Evolutionary conservation across 805 yeast species (phyloP), one percentile per base, ranked within the genome.

Genomic region (Saccharomyces kudriavzevii): DNA sequence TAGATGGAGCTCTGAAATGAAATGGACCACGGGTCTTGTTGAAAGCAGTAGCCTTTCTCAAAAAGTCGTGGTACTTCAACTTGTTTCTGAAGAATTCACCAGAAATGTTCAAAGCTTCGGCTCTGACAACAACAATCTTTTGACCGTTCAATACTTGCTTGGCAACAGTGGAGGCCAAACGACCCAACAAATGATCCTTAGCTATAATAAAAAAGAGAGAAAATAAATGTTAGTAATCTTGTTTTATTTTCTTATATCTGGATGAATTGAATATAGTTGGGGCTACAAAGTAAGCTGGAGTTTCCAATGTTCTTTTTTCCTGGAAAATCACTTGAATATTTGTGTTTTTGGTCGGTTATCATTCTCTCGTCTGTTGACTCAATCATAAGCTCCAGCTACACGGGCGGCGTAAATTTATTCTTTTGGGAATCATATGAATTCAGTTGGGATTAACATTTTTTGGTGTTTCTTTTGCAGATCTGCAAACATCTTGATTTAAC

Each of bases 1-100:
- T 90, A 63, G 98, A 91, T 78, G 99, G 99, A 63, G 99, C 99
- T 82, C 98, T 94, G 96, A 94, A 94, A 79, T 94, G 99, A 97
- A 92, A 94, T 74, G 98, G 98, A 83, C 99, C 99, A 78, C 90
- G 87, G 73, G 83, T 86, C 83, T 90, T 90, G 96, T 94, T 94
- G 91, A 78, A 94, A 82, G 96, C 87, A 75, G 99, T 91, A 72
- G 95, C 88, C 86, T 94, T 94, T 86, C 99, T 91, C 80, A 94
- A 87, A 90, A 91, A 94, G 77, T 95, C 99, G 80, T 91, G 97
- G 94, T 90, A 94, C 88, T 94, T 94, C 80, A 92, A 87, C 83
- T 94, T 94, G 87, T 92, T 89, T 84, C 99, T 91, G 97, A 94
- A 94, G 78, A 94, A 91, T 82, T 94, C 98, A 78, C 99, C 99